Evolutionary conservation across 768 basidiomycete genomes (phyloP).

Genomic region (Heimioporus sp.): DNA sequence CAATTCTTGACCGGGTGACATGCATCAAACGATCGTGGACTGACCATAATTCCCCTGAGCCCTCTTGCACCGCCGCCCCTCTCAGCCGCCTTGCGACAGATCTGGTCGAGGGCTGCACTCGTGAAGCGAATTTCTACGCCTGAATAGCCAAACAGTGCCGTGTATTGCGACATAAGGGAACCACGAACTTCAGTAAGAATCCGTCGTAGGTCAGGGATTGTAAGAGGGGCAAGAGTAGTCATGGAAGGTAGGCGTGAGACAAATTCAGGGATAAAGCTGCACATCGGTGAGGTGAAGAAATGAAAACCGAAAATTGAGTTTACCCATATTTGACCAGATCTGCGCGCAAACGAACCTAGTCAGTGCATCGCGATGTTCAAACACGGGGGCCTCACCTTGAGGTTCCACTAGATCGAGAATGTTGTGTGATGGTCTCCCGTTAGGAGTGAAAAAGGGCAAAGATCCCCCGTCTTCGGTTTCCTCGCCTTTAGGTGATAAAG

Average conservation of each 20-base stretch:
- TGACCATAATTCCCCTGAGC: constrained; percentile 83
- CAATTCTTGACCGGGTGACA: too few relatives aligned
- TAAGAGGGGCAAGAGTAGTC: constrained; percentile 77
- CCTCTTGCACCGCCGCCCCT: constrained; percentile 91
- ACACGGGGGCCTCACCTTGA: constrained; percentile 40
- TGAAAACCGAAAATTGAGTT: not conserved
- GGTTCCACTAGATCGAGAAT: constrained; percentile 73
- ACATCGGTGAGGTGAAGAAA: constrained; percentile 3
- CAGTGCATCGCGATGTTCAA: not conserved
- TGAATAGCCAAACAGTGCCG: constrained; percentile 77
- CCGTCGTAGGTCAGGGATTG: constrained; percentile 78
- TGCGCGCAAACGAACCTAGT: constrained; percentile 19
- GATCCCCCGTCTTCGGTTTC: constrained; percentile 36
- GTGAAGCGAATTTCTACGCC: constrained; percentile 89
- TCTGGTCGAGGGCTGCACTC: constrained; percentile 70
- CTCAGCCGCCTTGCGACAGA: constrained; percentile 74
- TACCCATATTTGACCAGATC: constrained; percentile 88
- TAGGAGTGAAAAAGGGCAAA: constrained; percentile 78
- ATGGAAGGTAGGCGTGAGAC: constrained; percentile 92
- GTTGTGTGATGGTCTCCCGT: constrained; percentile 52
- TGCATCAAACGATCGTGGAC: constrained; percentile 10
- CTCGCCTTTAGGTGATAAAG: constrained; percentile 39
- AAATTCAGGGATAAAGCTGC: constrained; percentile 92
- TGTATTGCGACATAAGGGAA: constrained; percentile 88
- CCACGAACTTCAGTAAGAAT: constrained; percentile 92